Percentiles rank a stretch among this genome's conserved stretches.
These are phyloP conservation scores for Microthyrium microscopicum DNA, from an alignment of 2,329 filamentous ascomycete species.

Conservation along the genomic window DNA sequence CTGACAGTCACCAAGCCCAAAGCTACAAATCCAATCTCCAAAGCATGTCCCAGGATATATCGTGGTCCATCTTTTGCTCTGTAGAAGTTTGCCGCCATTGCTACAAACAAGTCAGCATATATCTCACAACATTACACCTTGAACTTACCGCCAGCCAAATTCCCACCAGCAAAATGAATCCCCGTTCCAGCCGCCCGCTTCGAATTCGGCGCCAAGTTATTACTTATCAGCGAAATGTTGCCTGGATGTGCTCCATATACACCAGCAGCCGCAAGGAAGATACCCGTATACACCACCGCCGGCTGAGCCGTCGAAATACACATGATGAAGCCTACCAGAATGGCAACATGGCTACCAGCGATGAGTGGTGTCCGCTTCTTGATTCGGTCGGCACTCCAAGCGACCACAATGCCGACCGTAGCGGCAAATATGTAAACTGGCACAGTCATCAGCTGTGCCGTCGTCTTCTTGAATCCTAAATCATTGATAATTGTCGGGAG, in stretches of 20 bases:
- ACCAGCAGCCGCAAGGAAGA: conserved; percentile 21
- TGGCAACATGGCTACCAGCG: conserved; percentile 16
- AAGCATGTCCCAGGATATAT: conserved; percentile 33
- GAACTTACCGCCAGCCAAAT: conserved; percentile 13
- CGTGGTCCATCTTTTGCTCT: conserved; percentile 31
- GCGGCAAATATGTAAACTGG: conserved; percentile 26
- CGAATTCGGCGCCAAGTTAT: conserved; percentile 36
- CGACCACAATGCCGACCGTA: conserved; percentile 20
- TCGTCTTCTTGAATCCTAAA: conserved; percentile 25
- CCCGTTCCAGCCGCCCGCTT: conserved; percentile 34
- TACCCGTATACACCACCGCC: conserved; percentile 20
- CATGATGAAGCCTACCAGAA: conserved; percentile 23
- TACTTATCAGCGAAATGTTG: conserved; percentile 32
- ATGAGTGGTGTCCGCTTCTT: conserved; percentile 20
- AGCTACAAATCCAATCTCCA: conserved; percentile 34
- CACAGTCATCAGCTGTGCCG: conserved; percentile 29
- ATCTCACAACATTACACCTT: neutral
- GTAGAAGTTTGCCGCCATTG: conserved; percentile 60
- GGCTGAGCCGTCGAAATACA: conserved; percentile 18
- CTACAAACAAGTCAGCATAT: conserved; percentile 15
- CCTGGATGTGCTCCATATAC: conserved; percentile 24
- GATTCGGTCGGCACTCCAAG: conserved; percentile 17
- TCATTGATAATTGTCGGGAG: conserved; percentile 25
- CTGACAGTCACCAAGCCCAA: conserved; percentile 29
- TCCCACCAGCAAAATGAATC: conserved; percentile 34